phyloP scores from a whole-genome alignment of 345 rosid genomes.

The Hypericum androsaemum region DNA sequence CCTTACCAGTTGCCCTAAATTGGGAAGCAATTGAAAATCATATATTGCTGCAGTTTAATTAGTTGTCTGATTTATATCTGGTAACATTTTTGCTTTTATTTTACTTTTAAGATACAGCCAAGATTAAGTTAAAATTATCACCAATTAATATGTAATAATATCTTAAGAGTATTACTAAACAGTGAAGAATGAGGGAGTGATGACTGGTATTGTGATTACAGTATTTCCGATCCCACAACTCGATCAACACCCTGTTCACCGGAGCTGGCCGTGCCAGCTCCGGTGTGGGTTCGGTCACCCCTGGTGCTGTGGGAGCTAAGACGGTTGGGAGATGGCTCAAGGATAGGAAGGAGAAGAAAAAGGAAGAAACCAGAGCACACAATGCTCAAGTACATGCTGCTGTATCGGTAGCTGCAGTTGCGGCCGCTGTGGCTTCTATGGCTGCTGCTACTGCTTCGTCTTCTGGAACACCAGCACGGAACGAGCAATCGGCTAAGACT shows the following conservation, averaged over 20 bases:
- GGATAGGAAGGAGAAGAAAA: conserved; percentile 89
- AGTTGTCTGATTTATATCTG: too few species aligned
- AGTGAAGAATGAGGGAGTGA: not conserved
- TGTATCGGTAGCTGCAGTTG: conserved; percentile 84
- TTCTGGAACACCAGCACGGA: conserved; percentile 36
- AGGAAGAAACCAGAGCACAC: conserved; percentile 77
- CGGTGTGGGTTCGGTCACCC: conserved; percentile 41
- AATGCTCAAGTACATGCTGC: conserved; percentile 90
- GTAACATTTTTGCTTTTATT: too few species aligned
- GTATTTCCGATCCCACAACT: conserved; percentile 63
- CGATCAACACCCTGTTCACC: conserved; percentile 67
- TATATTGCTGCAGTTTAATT: too few species aligned
- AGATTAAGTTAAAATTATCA: too few species aligned
- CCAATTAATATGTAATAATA: conserved; percentile 30
- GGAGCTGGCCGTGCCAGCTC: conserved; percentile 35
- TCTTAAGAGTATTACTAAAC: not conserved
- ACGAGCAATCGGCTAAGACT: conserved; percentile 58
- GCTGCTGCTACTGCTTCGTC: conserved; percentile 72
- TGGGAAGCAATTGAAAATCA: too few species aligned
- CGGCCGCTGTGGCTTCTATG: conserved; percentile 80
- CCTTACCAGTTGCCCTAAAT: too few species aligned
- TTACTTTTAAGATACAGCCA: too few species aligned
- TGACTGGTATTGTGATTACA: not conserved
- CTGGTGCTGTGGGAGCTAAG: conserved; percentile 45
- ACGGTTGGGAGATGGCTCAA: conserved; percentile 95